Conservation (phyloP, 129 eudicot genomes). For the Sambucus nigra region DNA sequence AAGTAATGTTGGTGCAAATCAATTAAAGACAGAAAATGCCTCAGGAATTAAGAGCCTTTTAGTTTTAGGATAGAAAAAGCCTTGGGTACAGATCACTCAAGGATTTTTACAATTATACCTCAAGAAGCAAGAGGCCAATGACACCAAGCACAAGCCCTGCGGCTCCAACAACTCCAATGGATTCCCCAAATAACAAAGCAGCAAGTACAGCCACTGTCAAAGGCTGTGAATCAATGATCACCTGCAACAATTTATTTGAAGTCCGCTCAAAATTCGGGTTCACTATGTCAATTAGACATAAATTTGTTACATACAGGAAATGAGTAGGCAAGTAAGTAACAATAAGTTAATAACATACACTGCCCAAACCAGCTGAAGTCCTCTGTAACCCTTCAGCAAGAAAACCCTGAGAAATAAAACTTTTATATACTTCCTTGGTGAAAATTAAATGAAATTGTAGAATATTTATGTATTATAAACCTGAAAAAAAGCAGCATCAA, state of each 20-base stretch:
- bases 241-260: constrained; percentile 43
- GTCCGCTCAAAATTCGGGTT: constrained; percentile 5
- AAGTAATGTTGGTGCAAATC: not conserved
- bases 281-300: not conserved
- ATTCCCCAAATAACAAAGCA: constrained; percentile 74
- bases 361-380: constrained; percentile 97
- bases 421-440: too few species aligned
- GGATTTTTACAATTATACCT: constrained; percentile 41
- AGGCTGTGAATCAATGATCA: constrained; percentile 97
- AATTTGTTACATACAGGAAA: not conserved
- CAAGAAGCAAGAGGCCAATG: constrained; percentile 88
- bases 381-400: constrained; percentile 91
- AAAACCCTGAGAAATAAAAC: constrained; percentile 94
- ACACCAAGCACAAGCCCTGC: constrained; percentile 91
- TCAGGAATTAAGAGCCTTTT: not conserved
- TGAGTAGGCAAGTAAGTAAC: not conserved
- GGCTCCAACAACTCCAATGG: constrained; percentile 72
- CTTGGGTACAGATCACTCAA: constrained; percentile 5
- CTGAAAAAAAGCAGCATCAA: constrained; percentile 97
- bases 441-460: too few species aligned
- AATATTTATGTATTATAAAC: constrained; percentile 27
- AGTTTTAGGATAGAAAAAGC: not conserved
- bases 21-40: not conserved
- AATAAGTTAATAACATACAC: constrained; percentile 52
- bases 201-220: constrained; percentile 90